Base-by-base conservation (phyloP, 441 rosid genomes). In the Eruca vesicaria region DNA sequence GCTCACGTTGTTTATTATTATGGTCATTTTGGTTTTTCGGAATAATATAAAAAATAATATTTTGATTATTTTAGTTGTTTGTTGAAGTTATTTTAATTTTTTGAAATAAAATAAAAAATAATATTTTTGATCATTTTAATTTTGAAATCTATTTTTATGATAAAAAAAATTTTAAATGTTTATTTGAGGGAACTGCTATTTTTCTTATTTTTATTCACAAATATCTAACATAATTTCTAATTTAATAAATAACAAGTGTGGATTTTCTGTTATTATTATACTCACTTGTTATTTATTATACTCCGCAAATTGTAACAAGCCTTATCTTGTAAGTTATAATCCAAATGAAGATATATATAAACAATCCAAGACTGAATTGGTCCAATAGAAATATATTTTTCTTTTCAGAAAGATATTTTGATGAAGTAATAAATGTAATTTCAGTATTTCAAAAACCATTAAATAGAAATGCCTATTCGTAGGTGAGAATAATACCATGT, bases 351-450 rank as follows among this genome's bases (percentile, higher is more conserved):
- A 33, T 18, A 18, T 59, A 55, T 15, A 29, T 62, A 7, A 32
- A 52, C 50, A 68, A 68, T 68, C 57, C 69, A 76, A 63, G 14
- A 69, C 19, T 41, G 65, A 62, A 19, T 19, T 76, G 75, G 75
- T 63, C 74, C 75, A 63, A 63, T 76, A 21, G 52, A 10, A 41
- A 68, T 16, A 75, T 68, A 52, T 14, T 18, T 74, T 35, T 75
- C 26, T 32, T 52, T 36, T 4, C 3, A 68, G n/a, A 62, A 3
- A 43, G 65, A 63, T 76, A 31, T 52, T n/a, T 26, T 55, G 9
- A 23, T n/a, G 3, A 23, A 7, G 21, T 6, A 10, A 7, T 18
- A 73, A 9, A 41, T 65, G 6, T 59, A 23, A 12, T 7, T 33
- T 38, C 16, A 45, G 48, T 41, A 6, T n/a, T 38, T 9, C 19